Evolutionary conservation across 1,284 basidiomycete species (phyloP).

Genomic region (Xerocomus minutiporus): DNA sequence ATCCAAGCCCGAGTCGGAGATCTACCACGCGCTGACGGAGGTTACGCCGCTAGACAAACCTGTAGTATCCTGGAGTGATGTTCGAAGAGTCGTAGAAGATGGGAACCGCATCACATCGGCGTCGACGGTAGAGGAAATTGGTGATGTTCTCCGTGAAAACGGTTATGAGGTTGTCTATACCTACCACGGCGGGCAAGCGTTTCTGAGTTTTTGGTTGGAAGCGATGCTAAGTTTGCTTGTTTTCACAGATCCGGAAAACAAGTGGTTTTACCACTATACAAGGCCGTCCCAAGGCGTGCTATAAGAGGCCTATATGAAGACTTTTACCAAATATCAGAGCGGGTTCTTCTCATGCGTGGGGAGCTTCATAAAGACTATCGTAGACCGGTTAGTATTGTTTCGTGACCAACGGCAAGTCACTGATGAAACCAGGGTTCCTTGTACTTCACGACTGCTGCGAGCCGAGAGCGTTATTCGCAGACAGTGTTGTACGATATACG

Average conservation of each 20-base stretch:
- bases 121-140: too few relatives aligned
- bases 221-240: too few relatives aligned
- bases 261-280: too few relatives aligned
- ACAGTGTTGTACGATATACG: constrained; percentile 19
- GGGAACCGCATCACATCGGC: constrained; percentile 1
- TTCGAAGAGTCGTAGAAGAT: constrained; percentile 19
- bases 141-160: too few relatives aligned
- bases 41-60: constrained; percentile 8
- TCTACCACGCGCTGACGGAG: constrained; percentile 19
- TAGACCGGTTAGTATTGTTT: constrained; percentile 36
- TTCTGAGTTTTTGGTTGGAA: too few relatives aligned
- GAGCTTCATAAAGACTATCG: constrained; percentile 35
- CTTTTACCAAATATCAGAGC: constrained; percentile 13
- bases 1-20: constrained; percentile 14
- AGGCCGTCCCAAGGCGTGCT: constrained; percentile 18
- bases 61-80: constrained; percentile 18
- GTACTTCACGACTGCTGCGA: constrained; percentile 35
- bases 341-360: constrained; percentile 40
- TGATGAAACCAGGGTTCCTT: constrained; percentile 33
- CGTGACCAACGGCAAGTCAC: background rate
- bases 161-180: too few relatives aligned
- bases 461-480: constrained; percentile 30
- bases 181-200: too few relatives aligned
- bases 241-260: too few relatives aligned
- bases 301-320: constrained; percentile 28